Percentiles rank a stretch among this genome's conserved stretches.
Conservation (phyloP, 2,329 filamentous ascomycete species). For the Rutstroemia sydowiana region DNA sequence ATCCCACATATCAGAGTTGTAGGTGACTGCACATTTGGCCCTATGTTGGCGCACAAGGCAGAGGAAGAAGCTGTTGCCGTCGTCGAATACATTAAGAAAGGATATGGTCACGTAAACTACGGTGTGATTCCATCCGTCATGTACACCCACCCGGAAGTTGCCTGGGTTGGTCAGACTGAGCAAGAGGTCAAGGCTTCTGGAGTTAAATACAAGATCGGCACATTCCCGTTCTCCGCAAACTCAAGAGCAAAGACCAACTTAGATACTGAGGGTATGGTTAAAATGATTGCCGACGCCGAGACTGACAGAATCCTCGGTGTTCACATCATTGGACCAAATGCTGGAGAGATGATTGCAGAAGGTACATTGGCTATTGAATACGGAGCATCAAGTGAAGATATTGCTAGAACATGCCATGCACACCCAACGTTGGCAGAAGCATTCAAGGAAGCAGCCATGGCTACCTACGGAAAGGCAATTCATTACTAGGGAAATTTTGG, state of each 20-base stretch:
- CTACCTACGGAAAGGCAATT: slow-evolving; percentile 89
- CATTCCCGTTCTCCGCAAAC: slow-evolving; percentile 97
- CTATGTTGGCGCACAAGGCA: slow-evolving; percentile 99
- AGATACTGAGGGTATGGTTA: slow-evolving; percentile 91
- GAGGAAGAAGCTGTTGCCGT: slow-evolving; percentile 96
- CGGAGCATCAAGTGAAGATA: slow-evolving; percentile 89
- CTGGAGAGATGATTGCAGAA: slow-evolving; percentile 99
- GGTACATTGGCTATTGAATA: slow-evolving; percentile 93
- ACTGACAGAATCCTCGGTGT: slow-evolving; percentile 92
- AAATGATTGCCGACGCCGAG: slow-evolving; percentile 93
- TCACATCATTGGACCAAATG: slow-evolving; percentile 93
- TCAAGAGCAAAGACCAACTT: slow-evolving; percentile 98
- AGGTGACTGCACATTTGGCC: slow-evolving; percentile 92
- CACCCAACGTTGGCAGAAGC: slow-evolving; percentile 85
- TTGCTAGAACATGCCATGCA: slow-evolving; percentile 89
- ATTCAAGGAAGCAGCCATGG: slow-evolving; percentile 99
- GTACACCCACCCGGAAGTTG: slow-evolving; percentile 98
- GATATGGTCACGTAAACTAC: slow-evolving; percentile 98
- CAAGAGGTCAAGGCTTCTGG: slow-evolving; percentile 86
- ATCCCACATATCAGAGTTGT: slow-evolving; percentile 94
- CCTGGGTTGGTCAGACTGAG: slow-evolving; percentile 97
- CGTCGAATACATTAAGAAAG: slow-evolving; percentile 96
- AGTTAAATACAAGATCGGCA: slow-evolving; percentile 86
- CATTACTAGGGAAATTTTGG: slow-evolving; percentile 62
- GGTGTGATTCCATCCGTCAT: slow-evolving; percentile 95